Base-by-base conservation (phyloP, 2,329 filamentous ascomycete species). In the Colletotrichum sp. region DNA sequence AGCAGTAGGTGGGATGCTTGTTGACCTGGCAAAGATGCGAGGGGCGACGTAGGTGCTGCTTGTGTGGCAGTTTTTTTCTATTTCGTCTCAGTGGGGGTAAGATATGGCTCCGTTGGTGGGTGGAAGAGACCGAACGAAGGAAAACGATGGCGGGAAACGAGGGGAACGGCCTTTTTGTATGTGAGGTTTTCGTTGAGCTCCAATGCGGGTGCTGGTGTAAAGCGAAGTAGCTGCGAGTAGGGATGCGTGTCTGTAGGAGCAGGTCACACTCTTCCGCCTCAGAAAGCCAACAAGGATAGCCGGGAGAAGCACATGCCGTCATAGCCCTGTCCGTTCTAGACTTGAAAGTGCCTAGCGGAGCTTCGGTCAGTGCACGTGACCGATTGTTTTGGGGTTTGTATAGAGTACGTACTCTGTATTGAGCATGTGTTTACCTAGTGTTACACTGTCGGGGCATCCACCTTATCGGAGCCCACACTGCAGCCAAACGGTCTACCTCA, bases 271-370 rank as follows among this genome's bases (percentile, higher is more conserved):
- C 64, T 65, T 60, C 43, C 65, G 59, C 43, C 60, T 76, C 66
- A 39, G 61, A 69, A 61, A 74, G 55, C 70, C 73, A 74, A 60
- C 73, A 69, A 76, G 71, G 74, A 74, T 76, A 43, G 60, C 57
- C 64, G 63, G 63, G 39, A 30, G 60, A 74, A 39, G 72, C 72
- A 75, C 74, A 76, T 76, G 74, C 74, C 74, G 74, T 76, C 74
- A 76, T 76, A 70, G 74, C 72, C 74, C 61, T 76, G 52, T 66
- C 28, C 28, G 67, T 36, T 74, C 72, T 67, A 76, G 60, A 64
- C 71, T 39, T 24, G 32, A 64, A 75, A 28, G 12, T 36, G 74
- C 32, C 66, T 76, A 76, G 74, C 59, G 65, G 70, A 48, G 55
- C 69, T 67, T 16, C 21, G 24, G 52, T 4, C 32, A 13, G 16